Conservation (phyloP, 208 protist genomes). For the Leishmania arabica region DNA sequence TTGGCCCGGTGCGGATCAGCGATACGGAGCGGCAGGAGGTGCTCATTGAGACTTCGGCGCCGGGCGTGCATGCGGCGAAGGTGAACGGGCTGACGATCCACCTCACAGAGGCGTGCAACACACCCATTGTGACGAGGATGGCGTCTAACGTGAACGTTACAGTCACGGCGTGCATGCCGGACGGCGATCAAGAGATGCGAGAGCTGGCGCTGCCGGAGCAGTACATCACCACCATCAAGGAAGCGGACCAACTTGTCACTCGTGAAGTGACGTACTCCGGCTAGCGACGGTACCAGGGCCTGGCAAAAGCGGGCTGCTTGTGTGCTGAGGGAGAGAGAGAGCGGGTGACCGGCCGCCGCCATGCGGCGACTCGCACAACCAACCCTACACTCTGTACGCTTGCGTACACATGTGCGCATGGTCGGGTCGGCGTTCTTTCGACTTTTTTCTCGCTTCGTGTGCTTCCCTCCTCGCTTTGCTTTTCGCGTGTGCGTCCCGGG, state of each 20-base stretch:
- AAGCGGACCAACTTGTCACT: conserved; percentile 10
- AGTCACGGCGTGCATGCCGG: conserved; percentile 20
- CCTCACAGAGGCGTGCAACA: conserved; percentile 17
- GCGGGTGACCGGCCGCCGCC: not conserved
- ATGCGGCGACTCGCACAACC: not conserved
- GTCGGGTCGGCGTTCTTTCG: not conserved
- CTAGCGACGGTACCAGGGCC: not conserved
- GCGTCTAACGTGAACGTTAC: conserved; percentile 37
- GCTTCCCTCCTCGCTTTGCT: not conserved
- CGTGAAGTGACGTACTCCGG: conserved; percentile 29
- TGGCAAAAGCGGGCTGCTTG: not conserved
- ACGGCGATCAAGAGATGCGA: conserved; percentile 29
- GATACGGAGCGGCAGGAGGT: conserved; percentile 32
- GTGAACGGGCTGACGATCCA: conserved; percentile 21
- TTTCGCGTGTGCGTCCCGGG: not conserved
- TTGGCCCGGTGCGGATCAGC: conserved; percentile 31
- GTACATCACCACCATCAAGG: conserved; percentile 23
- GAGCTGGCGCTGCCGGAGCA: conserved; percentile 42
- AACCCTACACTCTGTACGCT: not conserved
- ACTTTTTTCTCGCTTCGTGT: too few species aligned
- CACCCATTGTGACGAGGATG: conserved; percentile 31
- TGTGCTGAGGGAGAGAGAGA: not conserved
- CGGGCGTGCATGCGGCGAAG: conserved; percentile 26
- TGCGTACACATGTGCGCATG: not conserved
- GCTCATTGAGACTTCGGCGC: conserved; percentile 27